Percentiles rank a stretch among this genome's conserved stretches.
Conservation (phyloP, 2,329 filamentous ascomycete genomes). For the Pseudocercospora ulei region DNA sequence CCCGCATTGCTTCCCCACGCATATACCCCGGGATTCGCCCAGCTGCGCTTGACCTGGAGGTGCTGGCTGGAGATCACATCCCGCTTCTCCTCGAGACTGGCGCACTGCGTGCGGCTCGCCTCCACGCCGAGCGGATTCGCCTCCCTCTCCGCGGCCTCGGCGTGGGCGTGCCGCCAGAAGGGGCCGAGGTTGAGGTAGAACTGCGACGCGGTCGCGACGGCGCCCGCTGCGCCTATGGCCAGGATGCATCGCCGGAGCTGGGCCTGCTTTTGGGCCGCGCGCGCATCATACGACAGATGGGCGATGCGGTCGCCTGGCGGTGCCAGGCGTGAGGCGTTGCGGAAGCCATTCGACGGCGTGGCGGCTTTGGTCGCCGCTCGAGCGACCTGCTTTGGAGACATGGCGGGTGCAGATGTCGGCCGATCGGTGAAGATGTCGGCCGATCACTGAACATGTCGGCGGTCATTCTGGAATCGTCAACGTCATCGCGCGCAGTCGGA, state of each 20-base stretch:
- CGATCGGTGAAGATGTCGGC: neutral
- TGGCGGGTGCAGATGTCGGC: slow-evolving; percentile 6
- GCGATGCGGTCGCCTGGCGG: slow-evolving; percentile 22
- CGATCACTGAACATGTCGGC: slow-evolving; percentile 15
- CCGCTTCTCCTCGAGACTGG: slow-evolving; percentile 60
- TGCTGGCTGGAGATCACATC: slow-evolving; percentile 76
- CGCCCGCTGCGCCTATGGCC: slow-evolving; percentile 38
- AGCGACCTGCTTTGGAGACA: slow-evolving; percentile 22
- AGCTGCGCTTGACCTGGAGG: slow-evolving; percentile 73
- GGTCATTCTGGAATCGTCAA: slow-evolving; percentile 8
- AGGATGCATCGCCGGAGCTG: slow-evolving; percentile 40
- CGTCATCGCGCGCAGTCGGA: too few species aligned
- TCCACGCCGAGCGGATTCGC: slow-evolving; percentile 57
- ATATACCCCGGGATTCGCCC: slow-evolving; percentile 78
- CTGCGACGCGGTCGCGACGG: slow-evolving; percentile 40
- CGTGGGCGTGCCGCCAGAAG: slow-evolving; percentile 39
- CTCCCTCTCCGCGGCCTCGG: slow-evolving; percentile 39
- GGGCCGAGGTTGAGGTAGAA: slow-evolving; percentile 37
- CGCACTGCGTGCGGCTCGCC: slow-evolving; percentile 47
- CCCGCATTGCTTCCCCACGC: slow-evolving; percentile 85
- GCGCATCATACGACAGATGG: slow-evolving; percentile 28
- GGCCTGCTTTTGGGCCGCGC: slow-evolving; percentile 40
- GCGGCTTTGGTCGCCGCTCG: slow-evolving; percentile 20
- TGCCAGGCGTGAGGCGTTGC: slow-evolving; percentile 22
- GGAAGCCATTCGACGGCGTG: slow-evolving; percentile 13